Evolutionary conservation across 257 asterid genomes (phyloP).

Genomic region (Solanum piurae): DNA sequence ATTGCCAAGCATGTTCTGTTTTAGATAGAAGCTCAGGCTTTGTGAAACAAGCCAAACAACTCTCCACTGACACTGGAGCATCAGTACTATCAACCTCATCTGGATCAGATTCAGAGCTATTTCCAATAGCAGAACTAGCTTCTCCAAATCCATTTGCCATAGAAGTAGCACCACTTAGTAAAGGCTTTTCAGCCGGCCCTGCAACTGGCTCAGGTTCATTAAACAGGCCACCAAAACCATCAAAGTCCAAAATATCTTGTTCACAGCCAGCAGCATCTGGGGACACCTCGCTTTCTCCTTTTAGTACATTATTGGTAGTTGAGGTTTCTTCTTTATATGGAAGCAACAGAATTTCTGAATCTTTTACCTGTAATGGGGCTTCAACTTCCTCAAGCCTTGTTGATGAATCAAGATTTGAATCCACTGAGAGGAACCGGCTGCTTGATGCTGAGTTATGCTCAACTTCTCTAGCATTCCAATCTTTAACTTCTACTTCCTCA

Average conservation of each 20-base stretch:
- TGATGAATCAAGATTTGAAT: conserved; percentile 22
- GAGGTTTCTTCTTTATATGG: conserved; percentile 43
- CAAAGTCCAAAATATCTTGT: conserved; percentile 40
- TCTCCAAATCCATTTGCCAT: conserved; percentile 18
- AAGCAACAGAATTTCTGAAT: conserved; percentile 35
- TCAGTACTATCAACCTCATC: conserved; percentile 77
- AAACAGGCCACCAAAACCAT: conserved; percentile 69
- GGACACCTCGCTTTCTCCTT: conserved; percentile 21
- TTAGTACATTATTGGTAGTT: conserved; percentile 9
- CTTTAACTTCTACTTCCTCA: conserved; percentile 10
- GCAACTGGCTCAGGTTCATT: conserved; percentile 58
- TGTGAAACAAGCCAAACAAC: conserved; percentile 65
- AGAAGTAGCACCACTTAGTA: conserved; percentile 11
- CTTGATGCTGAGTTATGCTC: conserved; percentile 23
- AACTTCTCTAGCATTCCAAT: conserved; percentile 15
- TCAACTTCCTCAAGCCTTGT: conserved; percentile 24
- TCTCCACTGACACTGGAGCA: conserved; percentile 78
- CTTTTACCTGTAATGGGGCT: conserved; percentile 28
- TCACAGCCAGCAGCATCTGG: conserved; percentile 26
- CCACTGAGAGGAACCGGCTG: conserved; percentile 16
- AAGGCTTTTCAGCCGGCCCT: conserved; percentile 17
- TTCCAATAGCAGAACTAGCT: conserved; percentile 30
- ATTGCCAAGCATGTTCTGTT: conserved; percentile 91
- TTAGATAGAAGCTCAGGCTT: conserved; percentile 72
- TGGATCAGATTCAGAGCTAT: conserved; percentile 75